These are phyloP conservation scores for Cadophora luteo-olivacea DNA, from an alignment of 2,329 filamentous ascomycete species.

Conservation along the genomic window DNA sequence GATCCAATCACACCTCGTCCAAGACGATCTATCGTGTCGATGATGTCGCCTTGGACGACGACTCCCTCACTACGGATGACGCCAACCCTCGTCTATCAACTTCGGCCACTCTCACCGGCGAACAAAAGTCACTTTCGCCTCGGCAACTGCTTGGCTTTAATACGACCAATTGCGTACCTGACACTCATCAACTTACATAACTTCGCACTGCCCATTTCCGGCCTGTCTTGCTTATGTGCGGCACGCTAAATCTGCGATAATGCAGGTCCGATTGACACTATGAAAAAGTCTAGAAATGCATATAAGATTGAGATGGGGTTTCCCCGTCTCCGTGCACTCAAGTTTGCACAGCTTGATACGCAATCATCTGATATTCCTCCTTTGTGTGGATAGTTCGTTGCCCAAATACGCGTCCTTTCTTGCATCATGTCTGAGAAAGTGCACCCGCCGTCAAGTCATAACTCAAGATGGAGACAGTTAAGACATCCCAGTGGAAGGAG, in stretches of 20 bases:
- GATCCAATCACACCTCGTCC: background rate
- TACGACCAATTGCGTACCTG: background rate
- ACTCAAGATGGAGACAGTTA: background rate
- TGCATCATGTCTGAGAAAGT: background rate
- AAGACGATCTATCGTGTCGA: background rate
- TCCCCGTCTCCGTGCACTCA: background rate
- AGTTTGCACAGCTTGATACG: background rate
- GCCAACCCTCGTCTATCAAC: background rate
- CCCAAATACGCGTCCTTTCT: background rate
- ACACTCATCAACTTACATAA: slow-evolving; percentile 12
- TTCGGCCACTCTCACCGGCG: background rate
- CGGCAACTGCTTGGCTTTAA: background rate
- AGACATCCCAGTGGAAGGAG: slow-evolving; percentile 6
- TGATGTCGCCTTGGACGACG: no score
- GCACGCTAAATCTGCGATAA: slow-evolving; percentile 10
- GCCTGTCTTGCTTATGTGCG: background rate
- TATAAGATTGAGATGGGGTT: background rate
- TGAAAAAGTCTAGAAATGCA: background rate
- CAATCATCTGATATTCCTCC: no score
- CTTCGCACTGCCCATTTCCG: background rate
- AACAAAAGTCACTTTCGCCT: background rate
- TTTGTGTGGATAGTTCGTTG: background rate
- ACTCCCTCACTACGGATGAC: background rate
- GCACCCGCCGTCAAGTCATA: background rate
- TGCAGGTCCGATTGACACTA: slow-evolving; percentile 1